Conservation (phyloP, 1,284 basidiomycete genomes). For the Cryptococcus sp. region DNA sequence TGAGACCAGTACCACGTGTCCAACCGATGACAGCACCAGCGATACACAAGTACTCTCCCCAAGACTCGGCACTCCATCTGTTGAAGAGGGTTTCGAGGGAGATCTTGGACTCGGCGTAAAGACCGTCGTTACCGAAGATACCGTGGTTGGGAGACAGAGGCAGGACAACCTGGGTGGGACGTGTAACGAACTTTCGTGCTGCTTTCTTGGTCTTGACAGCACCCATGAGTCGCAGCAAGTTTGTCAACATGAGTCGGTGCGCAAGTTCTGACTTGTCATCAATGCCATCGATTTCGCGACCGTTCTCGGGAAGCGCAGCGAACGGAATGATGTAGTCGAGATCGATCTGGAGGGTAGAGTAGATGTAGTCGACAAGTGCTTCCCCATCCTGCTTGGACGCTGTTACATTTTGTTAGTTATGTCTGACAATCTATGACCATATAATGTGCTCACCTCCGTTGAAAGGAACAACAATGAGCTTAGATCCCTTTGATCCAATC, state of each 20-base stretch:
- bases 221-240: slow-evolving; percentile 91
- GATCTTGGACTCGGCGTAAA: slow-evolving; percentile 98
- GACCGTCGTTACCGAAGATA: slow-evolving; percentile 94
- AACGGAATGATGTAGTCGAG: slow-evolving; percentile 98
- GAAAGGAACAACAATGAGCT: slow-evolving; percentile 96
- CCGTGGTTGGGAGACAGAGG: slow-evolving; percentile 98
- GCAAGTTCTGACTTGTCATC: slow-evolving; percentile 98
- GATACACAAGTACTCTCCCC: slow-evolving; percentile 98
- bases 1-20: slow-evolving; percentile 97
- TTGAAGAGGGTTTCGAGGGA: slow-evolving; percentile 97
- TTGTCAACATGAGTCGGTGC: slow-evolving; percentile 92
- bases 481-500: slow-evolving; percentile 89
- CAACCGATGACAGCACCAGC: slow-evolving; percentile 98
- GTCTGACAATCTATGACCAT: background rate
- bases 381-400: slow-evolving; percentile 94
- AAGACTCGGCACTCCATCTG: slow-evolving; percentile 96
- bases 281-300: slow-evolving; percentile 93
- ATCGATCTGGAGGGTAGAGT: slow-evolving; percentile 89
- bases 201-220: slow-evolving; percentile 98
- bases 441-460: slow-evolving; percentile 69
- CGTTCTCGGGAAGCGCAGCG: slow-evolving; percentile 97
- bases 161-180: slow-evolving; percentile 95
- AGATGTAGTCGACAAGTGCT: slow-evolving; percentile 96
- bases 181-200: slow-evolving; percentile 90
- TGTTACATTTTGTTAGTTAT: slow-evolving; percentile 14